Percentiles rank a stretch among this genome's conserved stretches.
phyloP scores from a whole-genome alignment of 495 filamentous ascomycete species.

The Aspergillus coremiiformis region DNA sequence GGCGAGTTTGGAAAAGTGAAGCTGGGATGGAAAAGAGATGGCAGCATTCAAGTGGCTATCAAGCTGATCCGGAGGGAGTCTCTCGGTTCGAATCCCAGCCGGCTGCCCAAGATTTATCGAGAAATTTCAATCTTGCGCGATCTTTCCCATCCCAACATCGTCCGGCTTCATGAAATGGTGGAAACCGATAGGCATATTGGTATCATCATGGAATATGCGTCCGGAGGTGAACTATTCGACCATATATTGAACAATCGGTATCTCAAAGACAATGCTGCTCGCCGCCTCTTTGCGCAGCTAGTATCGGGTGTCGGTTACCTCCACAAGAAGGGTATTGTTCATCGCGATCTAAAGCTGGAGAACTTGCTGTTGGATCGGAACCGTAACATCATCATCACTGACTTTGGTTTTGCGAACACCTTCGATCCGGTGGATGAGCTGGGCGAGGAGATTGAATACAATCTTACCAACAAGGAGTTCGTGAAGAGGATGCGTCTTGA shows the following conservation, averaged over 20 bases:
- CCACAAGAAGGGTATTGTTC: constrained; percentile 98
- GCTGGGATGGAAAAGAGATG: constrained; percentile 97
- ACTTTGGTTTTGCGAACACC: constrained; percentile 98
- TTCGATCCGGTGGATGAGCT: constrained; percentile 87
- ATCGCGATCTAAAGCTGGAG: constrained; percentile 94
- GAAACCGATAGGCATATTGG: constrained; percentile 94
- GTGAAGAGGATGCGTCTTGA: constrained; percentile 74
- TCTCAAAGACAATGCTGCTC: constrained; percentile 84
- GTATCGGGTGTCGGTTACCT: constrained; percentile 96
- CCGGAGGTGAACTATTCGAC: constrained; percentile 95
- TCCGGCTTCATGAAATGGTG: constrained; percentile 95
- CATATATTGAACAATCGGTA: constrained; percentile 96
- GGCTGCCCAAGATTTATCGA: constrained; percentile 92
- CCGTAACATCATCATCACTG: constrained; percentile 97
- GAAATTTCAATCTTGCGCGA: constrained; percentile 87
- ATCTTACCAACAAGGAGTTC: constrained; percentile 74
- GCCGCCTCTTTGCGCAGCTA: constrained; percentile 89
- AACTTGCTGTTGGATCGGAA: constrained; percentile 94
- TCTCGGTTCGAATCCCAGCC: constrained; percentile 74
- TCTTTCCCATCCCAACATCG: constrained; percentile 91
- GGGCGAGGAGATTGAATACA: constrained; percentile 82
- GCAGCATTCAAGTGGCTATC: constrained; percentile 90
- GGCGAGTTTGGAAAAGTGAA: constrained; percentile 99
- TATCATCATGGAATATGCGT: constrained; percentile 97
- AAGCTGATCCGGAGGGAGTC: constrained; percentile 93